phyloP scores from a whole-genome alignment of 2,329 filamentous ascomycete species.

The Paecilomyces niveus region DNA sequence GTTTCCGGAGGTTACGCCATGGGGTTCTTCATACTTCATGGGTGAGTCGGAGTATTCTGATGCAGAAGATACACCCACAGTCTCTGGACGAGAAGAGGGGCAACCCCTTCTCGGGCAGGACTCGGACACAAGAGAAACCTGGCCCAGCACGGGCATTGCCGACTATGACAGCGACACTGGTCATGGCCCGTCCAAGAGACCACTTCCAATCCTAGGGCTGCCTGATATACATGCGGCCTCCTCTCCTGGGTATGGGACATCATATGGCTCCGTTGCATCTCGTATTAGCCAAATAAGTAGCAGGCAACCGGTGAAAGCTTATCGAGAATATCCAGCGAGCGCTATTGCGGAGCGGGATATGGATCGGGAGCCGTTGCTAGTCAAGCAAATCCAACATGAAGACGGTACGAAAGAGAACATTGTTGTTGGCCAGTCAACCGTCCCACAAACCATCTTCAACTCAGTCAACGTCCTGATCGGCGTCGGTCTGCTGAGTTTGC shows the following conservation, averaged over 20 bases:
- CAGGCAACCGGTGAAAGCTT: conserved; percentile 47
- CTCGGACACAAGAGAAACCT: conserved; percentile 15
- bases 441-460: conserved; percentile 94
- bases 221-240: conserved; percentile 50
- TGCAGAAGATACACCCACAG: conserved; percentile 12
- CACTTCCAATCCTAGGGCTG: conserved; percentile 2
- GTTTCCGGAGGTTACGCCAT: conserved; percentile 81
- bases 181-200: conserved; percentile 11
- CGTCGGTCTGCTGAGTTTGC: conserved; percentile 80
- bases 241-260: conserved; percentile 60
- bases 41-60: conserved; percentile 45
- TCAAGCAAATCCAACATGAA: conserved; percentile 77
- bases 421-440: conserved; percentile 86
- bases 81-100: conserved; percentile 13
- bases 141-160: conserved; percentile 21
- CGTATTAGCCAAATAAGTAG: conserved; percentile 51
- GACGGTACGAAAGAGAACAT: conserved; percentile 78
- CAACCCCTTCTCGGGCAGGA: conserved; percentile 13
- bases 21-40: conserved; percentile 66
- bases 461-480: conserved; percentile 90
- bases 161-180: conserved; percentile 11
- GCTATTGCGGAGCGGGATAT: conserved; percentile 45
- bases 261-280: conserved; percentile 53
- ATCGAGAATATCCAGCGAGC: conserved; percentile 45
- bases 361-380: conserved; percentile 67